phyloP scores from a whole-genome alignment of 2,329 filamentous ascomycete species.

The Aphanocladium album region DNA sequence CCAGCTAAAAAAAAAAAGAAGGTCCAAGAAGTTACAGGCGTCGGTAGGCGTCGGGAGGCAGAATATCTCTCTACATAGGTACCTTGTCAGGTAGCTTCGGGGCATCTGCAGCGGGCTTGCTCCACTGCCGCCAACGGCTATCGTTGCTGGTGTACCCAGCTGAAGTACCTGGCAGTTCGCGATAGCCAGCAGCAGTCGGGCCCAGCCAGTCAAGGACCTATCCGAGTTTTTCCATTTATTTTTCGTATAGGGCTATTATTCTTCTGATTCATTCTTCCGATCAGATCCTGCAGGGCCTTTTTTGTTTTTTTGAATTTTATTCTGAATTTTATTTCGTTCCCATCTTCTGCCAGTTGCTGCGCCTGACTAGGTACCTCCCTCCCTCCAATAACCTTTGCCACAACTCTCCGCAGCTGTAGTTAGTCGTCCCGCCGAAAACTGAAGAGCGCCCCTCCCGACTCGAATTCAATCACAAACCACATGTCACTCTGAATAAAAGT shows the following conservation, averaged over 20 bases:
- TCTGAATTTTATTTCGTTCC: background rate
- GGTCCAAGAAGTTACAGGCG: too few relatives aligned
- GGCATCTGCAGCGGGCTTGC: too few relatives aligned
- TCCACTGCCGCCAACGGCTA: too few relatives aligned
- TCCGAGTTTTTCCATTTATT: slow-evolving; percentile 3
- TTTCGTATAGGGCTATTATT: background rate
- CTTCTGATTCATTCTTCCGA: background rate
- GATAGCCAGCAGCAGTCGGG: background rate
- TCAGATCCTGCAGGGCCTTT: slow-evolving; percentile 4
- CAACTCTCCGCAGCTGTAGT: background rate
- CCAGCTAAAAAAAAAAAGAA: too few relatives aligned
- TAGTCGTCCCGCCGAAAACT: slow-evolving; percentile 10
- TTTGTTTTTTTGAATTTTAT: background rate
- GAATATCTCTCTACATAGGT: too few relatives aligned
- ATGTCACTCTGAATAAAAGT: background rate
- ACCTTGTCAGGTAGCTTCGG: too few relatives aligned
- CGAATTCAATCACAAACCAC: slow-evolving; percentile 5
- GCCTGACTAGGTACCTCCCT: background rate
- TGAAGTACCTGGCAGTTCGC: background rate
- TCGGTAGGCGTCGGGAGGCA: too few relatives aligned
- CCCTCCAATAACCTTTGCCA: background rate
- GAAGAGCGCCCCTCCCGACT: background rate
- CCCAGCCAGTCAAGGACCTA: background rate
- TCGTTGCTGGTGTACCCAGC: too few relatives aligned
- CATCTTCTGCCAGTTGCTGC: background rate